Evolutionary conservation across 768 basidiomycete species (phyloP).

Genomic region (Kondoa subrosea): DNA sequence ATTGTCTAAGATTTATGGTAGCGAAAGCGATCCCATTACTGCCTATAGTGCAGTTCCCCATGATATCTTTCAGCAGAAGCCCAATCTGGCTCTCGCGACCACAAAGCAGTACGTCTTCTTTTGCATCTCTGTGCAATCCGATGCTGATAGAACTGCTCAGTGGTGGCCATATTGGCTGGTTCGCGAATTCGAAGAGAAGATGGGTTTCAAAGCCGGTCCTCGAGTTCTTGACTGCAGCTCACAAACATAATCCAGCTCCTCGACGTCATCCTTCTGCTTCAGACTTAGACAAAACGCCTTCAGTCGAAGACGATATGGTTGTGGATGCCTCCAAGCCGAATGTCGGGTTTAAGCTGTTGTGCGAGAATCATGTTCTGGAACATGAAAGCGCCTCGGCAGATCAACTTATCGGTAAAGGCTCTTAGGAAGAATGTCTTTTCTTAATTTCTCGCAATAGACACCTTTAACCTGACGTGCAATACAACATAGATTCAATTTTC

Average conservation of each 20-base stretch:
- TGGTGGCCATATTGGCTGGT: constrained; percentile 76
- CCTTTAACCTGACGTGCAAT: no score
- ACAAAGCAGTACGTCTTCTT: no score
- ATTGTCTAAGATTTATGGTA: background rate
- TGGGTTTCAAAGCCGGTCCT: constrained; percentile 56
- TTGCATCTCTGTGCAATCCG: no score
- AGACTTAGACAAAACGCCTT: background rate
- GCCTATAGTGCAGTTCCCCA: constrained; percentile 36
- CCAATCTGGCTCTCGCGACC: constrained; percentile 44
- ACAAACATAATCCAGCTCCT: constrained; percentile 12
- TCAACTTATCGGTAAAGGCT: background rate
- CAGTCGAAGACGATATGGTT: constrained; percentile 15
- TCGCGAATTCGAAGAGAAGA: constrained; percentile 31
- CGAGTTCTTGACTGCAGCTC: constrained; percentile 42
- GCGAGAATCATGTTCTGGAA: background rate
- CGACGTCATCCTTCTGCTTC: constrained; percentile 3
- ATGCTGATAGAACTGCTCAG: no score
- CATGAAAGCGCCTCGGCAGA: background rate
- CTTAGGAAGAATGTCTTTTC: background rate
- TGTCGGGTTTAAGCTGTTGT: constrained; percentile 6
- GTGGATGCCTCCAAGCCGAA: constrained; percentile 6
- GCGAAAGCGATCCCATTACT: constrained; percentile 56
- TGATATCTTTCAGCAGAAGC: constrained; percentile 20
- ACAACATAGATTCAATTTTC: no score
- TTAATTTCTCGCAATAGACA: no score